Percentiles rank a stretch among this genome's conserved stretches.
These are phyloP conservation scores for Smallanthus sonchifolius DNA, from an alignment of 129 eudicot species.

Conservation along the genomic window DNA sequence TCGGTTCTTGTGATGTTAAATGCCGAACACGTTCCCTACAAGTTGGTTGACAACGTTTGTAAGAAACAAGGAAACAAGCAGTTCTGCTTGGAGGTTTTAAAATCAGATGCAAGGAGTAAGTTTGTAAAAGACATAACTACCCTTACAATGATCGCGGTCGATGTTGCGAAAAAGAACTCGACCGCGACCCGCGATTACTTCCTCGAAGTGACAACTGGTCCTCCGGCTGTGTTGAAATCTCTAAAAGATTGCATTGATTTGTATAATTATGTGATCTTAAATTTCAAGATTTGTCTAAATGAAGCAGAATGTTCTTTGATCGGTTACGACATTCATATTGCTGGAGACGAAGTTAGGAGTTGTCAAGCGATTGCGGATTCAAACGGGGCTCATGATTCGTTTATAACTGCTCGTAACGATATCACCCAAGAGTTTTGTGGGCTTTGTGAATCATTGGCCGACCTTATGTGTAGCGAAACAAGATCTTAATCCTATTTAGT, in stretches of 20 bases:
- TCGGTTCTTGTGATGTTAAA: neutral
- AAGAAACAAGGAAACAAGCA: neutral
- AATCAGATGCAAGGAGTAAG: slow-evolving; percentile 8
- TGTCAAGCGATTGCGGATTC: slow-evolving; percentile 18
- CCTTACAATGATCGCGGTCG: slow-evolving; percentile 15
- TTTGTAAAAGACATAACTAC: neutral
- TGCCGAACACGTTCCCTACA: neutral
- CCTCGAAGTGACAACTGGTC: neutral
- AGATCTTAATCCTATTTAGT: neutral
- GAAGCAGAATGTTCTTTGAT: slow-evolving; percentile 19
- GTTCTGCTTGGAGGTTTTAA: slow-evolving; percentile 16
- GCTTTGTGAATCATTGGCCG: slow-evolving; percentile 18
- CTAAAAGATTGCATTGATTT: neutral
- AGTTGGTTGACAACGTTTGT: slow-evolving; percentile 19
- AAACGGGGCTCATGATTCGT: slow-evolving; percentile 25
- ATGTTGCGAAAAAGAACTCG: neutral
- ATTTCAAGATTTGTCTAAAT: neutral
- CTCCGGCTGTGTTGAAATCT: slow-evolving; percentile 12
- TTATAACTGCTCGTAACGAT: slow-evolving; percentile 8
- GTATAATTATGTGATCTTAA: neutral
- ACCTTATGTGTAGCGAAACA: neutral
- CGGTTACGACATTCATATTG: slow-evolving; percentile 16
- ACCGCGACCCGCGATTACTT: slow-evolving; percentile 10
- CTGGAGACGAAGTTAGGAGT: slow-evolving; percentile 18
- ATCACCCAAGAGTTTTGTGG: neutral